These are phyloP conservation scores for Cenchrus purpureus DNA, from an alignment of 176 grass and related monocot species.

Conservation along the genomic window DNA sequence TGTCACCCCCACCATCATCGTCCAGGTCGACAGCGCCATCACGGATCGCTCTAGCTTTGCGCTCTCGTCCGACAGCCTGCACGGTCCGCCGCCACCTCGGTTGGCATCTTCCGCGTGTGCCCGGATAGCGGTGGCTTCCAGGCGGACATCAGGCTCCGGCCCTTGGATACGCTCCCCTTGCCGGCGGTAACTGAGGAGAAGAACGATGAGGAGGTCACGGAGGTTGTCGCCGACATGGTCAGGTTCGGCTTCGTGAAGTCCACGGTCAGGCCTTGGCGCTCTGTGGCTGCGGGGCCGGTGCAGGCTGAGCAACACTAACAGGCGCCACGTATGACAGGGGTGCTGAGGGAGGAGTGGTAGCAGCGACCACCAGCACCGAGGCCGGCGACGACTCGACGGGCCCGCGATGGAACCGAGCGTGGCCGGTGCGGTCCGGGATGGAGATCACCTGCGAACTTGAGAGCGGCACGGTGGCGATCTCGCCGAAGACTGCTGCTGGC, in stretches of 20 bases:
- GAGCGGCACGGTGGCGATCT: conserved; percentile 86
- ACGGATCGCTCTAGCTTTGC: too few relatives aligned
- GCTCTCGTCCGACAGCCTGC: too few relatives aligned
- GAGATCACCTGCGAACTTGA: conserved; percentile 90
- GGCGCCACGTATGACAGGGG: background rate
- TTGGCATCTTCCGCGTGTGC: conserved; percentile 58
- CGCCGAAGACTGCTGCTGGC: conserved; percentile 47
- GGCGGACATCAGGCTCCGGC: conserved; percentile 61
- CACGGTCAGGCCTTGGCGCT: conserved; percentile 54
- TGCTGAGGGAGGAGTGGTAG: background rate
- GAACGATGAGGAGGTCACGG: conserved; percentile 77
- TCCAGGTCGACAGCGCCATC: too few relatives aligned
- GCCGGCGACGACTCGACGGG: conserved; percentile 34
- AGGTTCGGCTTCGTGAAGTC: conserved; percentile 89
- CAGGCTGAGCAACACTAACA: background rate
- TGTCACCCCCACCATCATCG: too few relatives aligned
- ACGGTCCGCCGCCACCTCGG: too few relatives aligned
- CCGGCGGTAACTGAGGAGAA: conserved; percentile 88
- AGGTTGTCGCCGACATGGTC: conserved; percentile 62
- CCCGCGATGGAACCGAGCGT: conserved; percentile 88
- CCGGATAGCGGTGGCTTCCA: conserved; percentile 68
- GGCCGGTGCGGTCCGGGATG: conserved; percentile 89
- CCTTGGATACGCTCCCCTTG: conserved; percentile 88
- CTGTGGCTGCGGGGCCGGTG: conserved; percentile 48
- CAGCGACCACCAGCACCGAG: background rate